Evolutionary conservation across 108 stramenopile genomes (phyloP).

Genomic region (Nannochloropsis granulata): DNA sequence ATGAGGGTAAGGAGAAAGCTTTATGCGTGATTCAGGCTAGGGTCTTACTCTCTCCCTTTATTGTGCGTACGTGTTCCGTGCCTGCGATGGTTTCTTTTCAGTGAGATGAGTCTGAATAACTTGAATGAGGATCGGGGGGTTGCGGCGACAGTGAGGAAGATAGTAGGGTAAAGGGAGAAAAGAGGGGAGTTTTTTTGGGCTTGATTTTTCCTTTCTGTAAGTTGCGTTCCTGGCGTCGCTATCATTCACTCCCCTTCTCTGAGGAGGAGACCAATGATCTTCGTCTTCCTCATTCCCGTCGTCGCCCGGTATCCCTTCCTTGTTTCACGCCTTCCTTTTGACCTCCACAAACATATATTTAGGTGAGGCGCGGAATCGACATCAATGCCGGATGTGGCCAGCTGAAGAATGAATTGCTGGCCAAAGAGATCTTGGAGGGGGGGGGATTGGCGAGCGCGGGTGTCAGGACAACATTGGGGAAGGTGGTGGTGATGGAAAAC

Average conservation of each 20-base stretch:
- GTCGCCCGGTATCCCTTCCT: constrained; percentile 42
- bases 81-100: background rate
- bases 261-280: background rate
- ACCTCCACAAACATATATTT: constrained; percentile 7
- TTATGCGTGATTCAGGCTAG: background rate
- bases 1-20: background rate
- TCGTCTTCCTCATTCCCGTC: background rate
- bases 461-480: too few species aligned
- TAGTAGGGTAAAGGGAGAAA: too few species aligned
- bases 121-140: too few species aligned
- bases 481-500: too few species aligned
- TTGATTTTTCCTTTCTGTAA: constrained; percentile 1
- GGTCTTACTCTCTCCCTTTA: background rate
- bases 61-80: background rate
- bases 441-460: too few species aligned
- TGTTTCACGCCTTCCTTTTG: background rate
- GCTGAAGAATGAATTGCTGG: constrained; percentile 53
- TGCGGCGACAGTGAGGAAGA: too few species aligned
- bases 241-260: background rate
- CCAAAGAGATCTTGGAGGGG: constrained; percentile 27
- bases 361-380: constrained; percentile 90
- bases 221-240: constrained; percentile 1
- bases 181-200: background rate
- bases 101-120: background rate
- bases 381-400: constrained; percentile 96